Conservation (phyloP, 2,329 filamentous ascomycete genomes). For the Chrysoporthe austroafricana region DNA sequence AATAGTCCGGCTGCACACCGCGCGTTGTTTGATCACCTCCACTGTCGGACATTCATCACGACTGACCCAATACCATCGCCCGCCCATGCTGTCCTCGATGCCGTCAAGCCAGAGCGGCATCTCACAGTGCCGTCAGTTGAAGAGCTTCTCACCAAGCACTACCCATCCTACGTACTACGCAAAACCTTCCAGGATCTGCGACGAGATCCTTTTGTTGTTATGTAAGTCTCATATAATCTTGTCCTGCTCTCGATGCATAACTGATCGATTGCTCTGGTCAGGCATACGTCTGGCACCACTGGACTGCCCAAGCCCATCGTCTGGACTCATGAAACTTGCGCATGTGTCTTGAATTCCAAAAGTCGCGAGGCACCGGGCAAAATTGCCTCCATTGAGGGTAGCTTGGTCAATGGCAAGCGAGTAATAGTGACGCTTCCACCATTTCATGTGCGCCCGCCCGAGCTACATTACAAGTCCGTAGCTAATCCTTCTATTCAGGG, state of each 20-base stretch:
- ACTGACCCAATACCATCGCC: constrained; percentile 34
- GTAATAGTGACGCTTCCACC: constrained; percentile 41
- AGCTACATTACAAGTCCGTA: too few species aligned
- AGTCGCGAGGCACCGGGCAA: constrained; percentile 13
- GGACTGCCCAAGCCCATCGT: constrained; percentile 38
- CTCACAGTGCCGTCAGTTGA: constrained; percentile 36
- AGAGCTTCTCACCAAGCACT: constrained; percentile 34
- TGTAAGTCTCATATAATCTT: constrained; percentile 27
- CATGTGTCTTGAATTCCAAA: too few species aligned
- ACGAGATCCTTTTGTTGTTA: constrained; percentile 31
- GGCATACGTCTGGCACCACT: constrained; percentile 39
- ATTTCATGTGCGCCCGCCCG: constrained; percentile 36
- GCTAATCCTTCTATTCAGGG: too few species aligned
- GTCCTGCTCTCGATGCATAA: too few species aligned
- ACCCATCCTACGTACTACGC: neutral
- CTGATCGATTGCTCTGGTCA: neutral
- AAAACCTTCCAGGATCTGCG: neutral
- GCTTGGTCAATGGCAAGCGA: constrained; percentile 35
- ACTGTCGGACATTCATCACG: constrained; percentile 38
- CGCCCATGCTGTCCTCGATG: constrained; percentile 32
- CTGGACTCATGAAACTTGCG: constrained; percentile 34
- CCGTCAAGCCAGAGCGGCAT: constrained; percentile 27
- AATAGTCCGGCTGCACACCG: constrained; percentile 42
- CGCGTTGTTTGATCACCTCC: constrained; percentile 36
- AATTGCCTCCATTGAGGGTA: constrained; percentile 30